phyloP scores from a whole-genome alignment of 2,329 filamentous ascomycete species.

The Fusarium luffae region DNA sequence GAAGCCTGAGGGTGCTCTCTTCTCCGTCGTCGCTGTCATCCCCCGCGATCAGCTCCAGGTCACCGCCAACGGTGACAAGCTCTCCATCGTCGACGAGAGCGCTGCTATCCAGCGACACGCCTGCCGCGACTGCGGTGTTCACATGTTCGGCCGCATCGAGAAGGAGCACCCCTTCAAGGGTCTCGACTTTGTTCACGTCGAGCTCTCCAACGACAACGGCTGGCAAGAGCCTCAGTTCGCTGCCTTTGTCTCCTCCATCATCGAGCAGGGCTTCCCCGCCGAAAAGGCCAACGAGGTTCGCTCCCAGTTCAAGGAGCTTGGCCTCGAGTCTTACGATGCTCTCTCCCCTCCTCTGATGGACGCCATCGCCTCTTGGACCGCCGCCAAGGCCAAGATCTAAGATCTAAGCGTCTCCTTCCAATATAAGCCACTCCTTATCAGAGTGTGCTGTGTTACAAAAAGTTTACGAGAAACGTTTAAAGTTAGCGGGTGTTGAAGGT shows the following conservation, averaged over 20 bases:
- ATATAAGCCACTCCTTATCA: not conserved
- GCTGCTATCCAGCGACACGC: conserved; percentile 71
- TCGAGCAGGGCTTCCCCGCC: conserved; percentile 73
- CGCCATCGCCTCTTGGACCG: conserved; percentile 65
- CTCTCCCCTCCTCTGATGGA: conserved; percentile 74
- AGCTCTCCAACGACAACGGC: conserved; percentile 69
- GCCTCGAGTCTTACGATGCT: conserved; percentile 71
- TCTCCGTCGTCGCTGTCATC: conserved; percentile 72
- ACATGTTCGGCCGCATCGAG: conserved; percentile 73
- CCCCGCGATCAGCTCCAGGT: conserved; percentile 65
- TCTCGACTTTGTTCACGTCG: conserved; percentile 75
- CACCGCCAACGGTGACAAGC: conserved; percentile 68
- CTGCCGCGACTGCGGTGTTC: conserved; percentile 69
- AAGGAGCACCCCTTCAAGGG: conserved; percentile 74
- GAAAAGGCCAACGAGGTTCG: conserved; percentile 66
- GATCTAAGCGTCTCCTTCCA: conserved; percentile 11
- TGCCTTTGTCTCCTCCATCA: conserved; percentile 73
- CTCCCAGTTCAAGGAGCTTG: conserved; percentile 61
- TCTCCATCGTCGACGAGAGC: conserved; percentile 64
- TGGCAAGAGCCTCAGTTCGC: conserved; percentile 80
- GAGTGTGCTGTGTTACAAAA: conserved; percentile 17
- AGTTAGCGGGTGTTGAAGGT: conserved; percentile 18
- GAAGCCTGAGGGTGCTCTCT: conserved; percentile 73
- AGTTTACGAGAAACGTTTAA: conserved; percentile 21
- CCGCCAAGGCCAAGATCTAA: conserved; percentile 55